Base-by-base conservation (phyloP, 805 yeast species). In the Kluyveromyces dobzhanskii region DNA sequence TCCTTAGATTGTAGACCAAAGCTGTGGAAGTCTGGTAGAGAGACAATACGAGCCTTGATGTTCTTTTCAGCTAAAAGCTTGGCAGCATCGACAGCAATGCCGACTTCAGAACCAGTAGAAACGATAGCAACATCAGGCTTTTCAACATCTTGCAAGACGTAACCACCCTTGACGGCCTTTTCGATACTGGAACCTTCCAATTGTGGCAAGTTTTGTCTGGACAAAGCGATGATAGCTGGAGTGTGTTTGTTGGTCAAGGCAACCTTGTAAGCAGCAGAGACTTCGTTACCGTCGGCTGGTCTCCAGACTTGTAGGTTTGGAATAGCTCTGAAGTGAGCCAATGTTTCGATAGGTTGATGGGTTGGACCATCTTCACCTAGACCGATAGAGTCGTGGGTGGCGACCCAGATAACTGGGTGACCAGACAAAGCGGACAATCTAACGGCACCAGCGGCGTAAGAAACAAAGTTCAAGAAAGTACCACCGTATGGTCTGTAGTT, bases 81-180 rank as follows among this genome's bases (percentile, higher is more conserved):
- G 53, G 87, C 80, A 48, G 94, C 87, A 26, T 80, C 94, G 49
- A 87, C 80, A 44, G 86, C 73, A 48, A 90, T 63, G 43, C 78
- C 67, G 47, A 92, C 70, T 75, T 92, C 98, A 40, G 97, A 90
- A 68, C 98, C 98, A 37, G 97, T 84, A 32, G 96, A 73, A 44
- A 82, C 84, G 46, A 90, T 64, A 61, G 85, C 81, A 44, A 92
- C 61, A 54, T 84, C 83, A 31, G 87, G 76, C 44, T 68, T 57
- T 42, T 71, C 78, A 46, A 62, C 64, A 44, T 71, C 73, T 43
- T 73, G 62, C 51, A 84, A 62, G 49, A 83, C 76, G 76, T 90
- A 90, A 64, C 94, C 98, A 79, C 98, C 98, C 73, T 83, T 85
- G 44, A 78, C 47, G 42, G 97, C 97, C 69, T 81, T 82, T 75